Evolutionary conservation across 2,329 filamentous ascomycete genomes (phyloP).

Genomic region (Cryphonectria japonica): DNA sequence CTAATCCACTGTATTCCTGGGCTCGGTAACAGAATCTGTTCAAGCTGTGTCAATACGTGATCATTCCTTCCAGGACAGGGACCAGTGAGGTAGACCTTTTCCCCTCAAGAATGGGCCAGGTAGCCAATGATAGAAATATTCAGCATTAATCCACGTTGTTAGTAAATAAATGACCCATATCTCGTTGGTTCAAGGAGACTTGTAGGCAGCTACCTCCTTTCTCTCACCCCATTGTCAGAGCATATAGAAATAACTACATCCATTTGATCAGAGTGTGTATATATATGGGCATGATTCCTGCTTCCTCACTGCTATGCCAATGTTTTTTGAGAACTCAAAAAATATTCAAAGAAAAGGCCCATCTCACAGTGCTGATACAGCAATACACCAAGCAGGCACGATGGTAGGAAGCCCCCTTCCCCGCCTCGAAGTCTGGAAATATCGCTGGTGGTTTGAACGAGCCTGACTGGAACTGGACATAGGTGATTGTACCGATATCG

Average conservation of each 20-base stretch:
- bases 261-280: not conserved
- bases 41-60: not conserved
- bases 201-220: not conserved
- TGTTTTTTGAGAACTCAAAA: not conserved
- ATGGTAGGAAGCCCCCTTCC: not conserved
- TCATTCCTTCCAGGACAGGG: not conserved
- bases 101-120: too few species aligned
- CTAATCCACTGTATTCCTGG: not conserved
- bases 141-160: not conserved
- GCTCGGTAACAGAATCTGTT: not conserved
- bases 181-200: not conserved
- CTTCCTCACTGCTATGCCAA: not conserved
- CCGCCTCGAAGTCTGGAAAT: not conserved
- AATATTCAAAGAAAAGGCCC: not conserved
- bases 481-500: slow-evolving; percentile 4
- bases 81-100: not conserved
- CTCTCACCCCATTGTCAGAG: not conserved
- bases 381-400: not conserved
- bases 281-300: not conserved
- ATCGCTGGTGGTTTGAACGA: not conserved
- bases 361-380: not conserved
- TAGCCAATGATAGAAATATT: not conserved
- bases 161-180: not conserved
- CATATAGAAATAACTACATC: not conserved
- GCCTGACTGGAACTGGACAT: not conserved